Conservation (phyloP, 2,329 filamentous ascomycete genomes). For the Talaromyces sp. region DNA sequence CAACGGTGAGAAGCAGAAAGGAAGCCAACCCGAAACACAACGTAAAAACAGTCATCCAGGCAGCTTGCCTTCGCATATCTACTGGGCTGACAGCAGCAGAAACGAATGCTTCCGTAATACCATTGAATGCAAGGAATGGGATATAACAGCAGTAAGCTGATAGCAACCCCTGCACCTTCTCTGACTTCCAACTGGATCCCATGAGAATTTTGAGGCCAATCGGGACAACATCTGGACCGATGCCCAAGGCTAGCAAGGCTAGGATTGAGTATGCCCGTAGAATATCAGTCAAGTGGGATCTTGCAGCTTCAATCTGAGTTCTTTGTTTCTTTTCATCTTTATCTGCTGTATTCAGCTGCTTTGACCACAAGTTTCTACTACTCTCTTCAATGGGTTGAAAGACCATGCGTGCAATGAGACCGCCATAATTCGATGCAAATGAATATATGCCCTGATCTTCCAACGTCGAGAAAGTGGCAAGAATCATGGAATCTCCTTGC, state of each 20-base stretch:
- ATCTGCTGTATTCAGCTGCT: conserved; percentile 57
- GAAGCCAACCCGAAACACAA: conserved; percentile 70
- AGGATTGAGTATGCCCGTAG: conserved; percentile 72
- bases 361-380: conserved; percentile 83
- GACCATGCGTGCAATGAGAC: conserved; percentile 78
- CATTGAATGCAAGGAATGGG: conserved; percentile 86
- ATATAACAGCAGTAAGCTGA: conserved; percentile 88
- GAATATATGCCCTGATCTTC: conserved; percentile 87
- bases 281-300: conserved; percentile 45
- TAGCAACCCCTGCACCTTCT: conserved; percentile 70
- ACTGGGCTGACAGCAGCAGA: conserved; percentile 74
- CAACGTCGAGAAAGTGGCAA: conserved; percentile 72
- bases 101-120: conserved; percentile 88
- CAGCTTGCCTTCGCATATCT: conserved; percentile 72
- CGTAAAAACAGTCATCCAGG: conserved; percentile 83
- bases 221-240: conserved; percentile 74
- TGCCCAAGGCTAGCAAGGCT: conserved; percentile 61
- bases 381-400: conserved; percentile 96
- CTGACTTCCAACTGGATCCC: conserved; percentile 69
- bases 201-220: conserved; percentile 71
- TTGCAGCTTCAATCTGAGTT: conserved; percentile 26
- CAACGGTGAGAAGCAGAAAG: conserved; percentile 67
- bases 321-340: conserved; percentile 18
- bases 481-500: conserved; percentile 87
- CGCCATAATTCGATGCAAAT: conserved; percentile 90